phyloP scores from a whole-genome alignment of 176 grass and related monocot species.

The Raddia guianensis region DNA sequence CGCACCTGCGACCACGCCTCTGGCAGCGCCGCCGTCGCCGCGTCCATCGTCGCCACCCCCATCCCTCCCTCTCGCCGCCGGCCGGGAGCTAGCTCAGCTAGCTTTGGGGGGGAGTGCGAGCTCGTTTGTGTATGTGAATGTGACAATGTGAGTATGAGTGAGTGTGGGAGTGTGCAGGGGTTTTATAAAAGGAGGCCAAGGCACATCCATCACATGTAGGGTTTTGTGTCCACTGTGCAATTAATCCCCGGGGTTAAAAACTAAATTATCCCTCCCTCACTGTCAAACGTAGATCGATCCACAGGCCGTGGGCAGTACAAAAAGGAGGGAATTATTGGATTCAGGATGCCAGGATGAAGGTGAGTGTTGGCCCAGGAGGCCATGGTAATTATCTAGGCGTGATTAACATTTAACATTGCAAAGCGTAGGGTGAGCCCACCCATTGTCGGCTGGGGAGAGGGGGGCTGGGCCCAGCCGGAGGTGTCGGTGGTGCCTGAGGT shows the following conservation, averaged over 20 bases:
- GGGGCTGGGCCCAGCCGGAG: not conserved
- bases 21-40: slow-evolving; percentile 47
- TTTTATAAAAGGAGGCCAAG: slow-evolving; percentile 28
- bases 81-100: not conserved
- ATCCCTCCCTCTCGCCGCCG: too few species aligned
- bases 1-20: slow-evolving; percentile 73
- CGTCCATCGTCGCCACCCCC: slow-evolving; percentile 26
- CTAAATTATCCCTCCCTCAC: not conserved
- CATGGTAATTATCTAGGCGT: not conserved
- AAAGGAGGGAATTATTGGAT: not conserved
- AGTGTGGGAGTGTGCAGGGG: slow-evolving; percentile 32
- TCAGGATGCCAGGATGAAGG: not conserved
- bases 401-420: slow-evolving; percentile 4
- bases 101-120: not conserved
- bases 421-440: not conserved
- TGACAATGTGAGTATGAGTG: not conserved
- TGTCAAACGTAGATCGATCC: not conserved
- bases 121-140: too few species aligned
- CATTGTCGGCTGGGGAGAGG: not conserved
- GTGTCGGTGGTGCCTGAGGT: slow-evolving; percentile 30
- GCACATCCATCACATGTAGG: slow-evolving; percentile 29
- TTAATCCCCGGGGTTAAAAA: slow-evolving; percentile 5
- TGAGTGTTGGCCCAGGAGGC: not conserved
- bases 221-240: not conserved
- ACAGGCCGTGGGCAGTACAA: not conserved